Base-by-base conservation (phyloP, 164 flowering plant genomes). In the Cinnamomum micranthum region DNA sequence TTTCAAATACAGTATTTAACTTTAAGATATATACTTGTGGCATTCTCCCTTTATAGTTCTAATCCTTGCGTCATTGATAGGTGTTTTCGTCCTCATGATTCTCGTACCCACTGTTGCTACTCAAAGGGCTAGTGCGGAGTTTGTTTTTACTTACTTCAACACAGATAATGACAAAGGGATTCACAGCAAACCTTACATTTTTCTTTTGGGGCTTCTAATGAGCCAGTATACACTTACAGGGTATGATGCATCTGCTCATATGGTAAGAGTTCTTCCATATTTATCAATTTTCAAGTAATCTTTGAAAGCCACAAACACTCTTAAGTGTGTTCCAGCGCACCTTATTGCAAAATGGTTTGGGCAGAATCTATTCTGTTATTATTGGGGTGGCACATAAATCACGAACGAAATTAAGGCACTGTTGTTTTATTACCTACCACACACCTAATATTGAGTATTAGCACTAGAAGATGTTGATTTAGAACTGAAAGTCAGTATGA, bases 191-290 rank as follows among this genome's bases (percentile, higher is more conserved):
- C 68, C 73, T 10, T 95, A 95, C 77, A 92, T 95, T 72, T 93
- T 95, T 80, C 83, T 87, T 77, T 80, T 95, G 68, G 99, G 99
- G 55, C 97, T 93, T 75, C 83, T 93, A 27, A 91, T 93, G 96
- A 93, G 96, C 80, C 99, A 95, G 80, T 95, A 92, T 76, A 95
- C 98, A 10, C 85, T 95, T 2, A 81, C 95, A 28, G 99, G 99
- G 2, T 95, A 92, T 82, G 99, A 95, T 87, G 98, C 99, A 35
- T 93, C 99, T 78, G 99, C 97, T 51, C 94, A 95, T 77, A 91
- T 95, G 99, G 98, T 93, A 76, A 76, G 88, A 50, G 22, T 41
- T 1, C 10, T 52, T 70, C 6, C 47, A 6, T 69, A 60, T 78
- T 75, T 22, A 24, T 47, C 3, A n/a, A 1, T n/a, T 20, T 10